phyloP scores from a whole-genome alignment of 495 filamentous ascomycete genomes.

The Trichoderma gamsii region DNA sequence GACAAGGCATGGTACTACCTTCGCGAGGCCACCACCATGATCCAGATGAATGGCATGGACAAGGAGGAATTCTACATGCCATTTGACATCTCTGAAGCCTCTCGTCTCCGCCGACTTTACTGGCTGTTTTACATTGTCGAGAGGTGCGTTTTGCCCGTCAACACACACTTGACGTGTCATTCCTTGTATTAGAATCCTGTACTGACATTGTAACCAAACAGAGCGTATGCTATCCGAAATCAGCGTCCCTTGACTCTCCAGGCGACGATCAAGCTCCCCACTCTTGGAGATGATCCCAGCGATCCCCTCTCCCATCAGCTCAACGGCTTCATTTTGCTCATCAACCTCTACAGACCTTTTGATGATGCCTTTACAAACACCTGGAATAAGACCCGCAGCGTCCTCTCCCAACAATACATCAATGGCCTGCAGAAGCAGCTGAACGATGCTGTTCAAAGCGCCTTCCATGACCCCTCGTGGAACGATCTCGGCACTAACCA shows the following conservation, averaged over 20 bases:
- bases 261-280: conserved; percentile 56
- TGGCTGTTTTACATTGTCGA: conserved; percentile 70
- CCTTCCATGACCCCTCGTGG: conserved; percentile 62
- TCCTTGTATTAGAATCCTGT: not conserved
- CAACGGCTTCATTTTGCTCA: conserved; percentile 58
- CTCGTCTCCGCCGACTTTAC: conserved; percentile 54
- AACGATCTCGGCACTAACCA: conserved; percentile 67
- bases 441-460: conserved; percentile 53
- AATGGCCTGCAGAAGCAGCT: conserved; percentile 59
- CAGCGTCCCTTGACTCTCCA: conserved; percentile 56
- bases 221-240: conserved; percentile 70
- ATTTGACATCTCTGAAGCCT: conserved; percentile 48
- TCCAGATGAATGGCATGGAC: conserved; percentile 52
- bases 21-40: conserved; percentile 62
- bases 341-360: conserved; percentile 64
- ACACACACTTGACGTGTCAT: not conserved
- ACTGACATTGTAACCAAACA: conserved; percentile 19
- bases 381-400: conserved; percentile 64
- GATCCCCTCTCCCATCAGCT: conserved; percentile 46
- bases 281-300: conserved; percentile 57
- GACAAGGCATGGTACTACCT: conserved; percentile 70
- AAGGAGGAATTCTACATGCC: conserved; percentile 55
- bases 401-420: conserved; percentile 55
- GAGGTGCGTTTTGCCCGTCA: conserved; percentile 40
- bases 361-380: conserved; percentile 62